A percentile compares a stretch with the other conserved stretches of the same genome.
phyloP scores from a whole-genome alignment of 768 basidiomycete genomes.

The Mycena crocata region DNA sequence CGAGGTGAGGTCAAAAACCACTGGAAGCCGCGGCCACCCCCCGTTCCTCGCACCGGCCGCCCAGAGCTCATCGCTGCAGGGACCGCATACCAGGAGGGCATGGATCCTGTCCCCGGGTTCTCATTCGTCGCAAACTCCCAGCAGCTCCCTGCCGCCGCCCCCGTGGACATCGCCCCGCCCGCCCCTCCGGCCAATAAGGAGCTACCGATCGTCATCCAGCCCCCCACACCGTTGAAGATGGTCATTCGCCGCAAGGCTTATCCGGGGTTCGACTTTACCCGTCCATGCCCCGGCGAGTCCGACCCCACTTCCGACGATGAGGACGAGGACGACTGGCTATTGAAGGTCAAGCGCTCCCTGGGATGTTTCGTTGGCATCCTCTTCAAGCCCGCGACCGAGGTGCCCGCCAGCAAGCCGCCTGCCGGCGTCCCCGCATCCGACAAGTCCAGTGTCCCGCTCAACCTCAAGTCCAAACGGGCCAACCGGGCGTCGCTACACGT shows the following conservation, averaged over 20 bases:
- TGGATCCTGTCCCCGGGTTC: background rate
- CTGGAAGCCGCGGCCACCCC: background rate
- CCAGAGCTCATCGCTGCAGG: background rate
- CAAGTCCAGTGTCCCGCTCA: background rate
- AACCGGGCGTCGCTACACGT: background rate
- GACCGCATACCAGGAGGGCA: background rate
- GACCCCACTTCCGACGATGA: too few relatives aligned
- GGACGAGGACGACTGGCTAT: background rate
- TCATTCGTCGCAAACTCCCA: background rate
- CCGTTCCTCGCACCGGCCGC: background rate
- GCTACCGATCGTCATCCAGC: too few relatives aligned
- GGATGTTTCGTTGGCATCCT: background rate
- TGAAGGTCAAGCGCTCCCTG: background rate
- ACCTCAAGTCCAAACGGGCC: background rate
- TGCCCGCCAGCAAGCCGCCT: background rate
- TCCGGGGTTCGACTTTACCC: too few relatives aligned
- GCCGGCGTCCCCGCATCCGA: background rate
- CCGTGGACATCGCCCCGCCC: too few relatives aligned
- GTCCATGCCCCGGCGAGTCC: too few relatives aligned
- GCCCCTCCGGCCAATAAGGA: too few relatives aligned
- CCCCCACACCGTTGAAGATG: too few relatives aligned
- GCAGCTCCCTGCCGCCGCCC: too few relatives aligned
- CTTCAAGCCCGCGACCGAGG: background rate
- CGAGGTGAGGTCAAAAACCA: background rate
- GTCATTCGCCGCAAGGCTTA: too few relatives aligned